These are phyloP conservation scores for Teunomyces gatunensis DNA, from an alignment of 805 yeast species.

Conservation along the genomic window DNA sequence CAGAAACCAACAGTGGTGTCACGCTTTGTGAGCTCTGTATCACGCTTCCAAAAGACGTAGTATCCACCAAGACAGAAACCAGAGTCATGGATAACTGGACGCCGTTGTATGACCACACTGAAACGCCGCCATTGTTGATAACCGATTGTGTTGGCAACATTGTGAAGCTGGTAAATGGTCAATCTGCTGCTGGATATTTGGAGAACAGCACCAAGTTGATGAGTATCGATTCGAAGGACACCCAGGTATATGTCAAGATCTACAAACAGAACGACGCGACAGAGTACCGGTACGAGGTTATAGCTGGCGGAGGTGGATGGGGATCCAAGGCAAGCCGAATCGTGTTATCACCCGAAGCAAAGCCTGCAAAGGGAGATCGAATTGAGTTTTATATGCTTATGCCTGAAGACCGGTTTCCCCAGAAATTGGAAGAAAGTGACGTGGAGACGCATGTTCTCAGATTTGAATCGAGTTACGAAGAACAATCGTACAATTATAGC, in stretches of 20 bases:
- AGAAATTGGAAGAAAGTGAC: constrained; percentile 2
- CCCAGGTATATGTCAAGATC: constrained; percentile 40
- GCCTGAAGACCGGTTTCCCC: constrained; percentile 27
- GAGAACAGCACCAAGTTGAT: constrained; percentile 44
- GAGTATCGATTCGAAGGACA: constrained; percentile 40
- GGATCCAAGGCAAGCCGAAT: constrained; percentile 64
- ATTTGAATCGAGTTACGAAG: constrained; percentile 35
- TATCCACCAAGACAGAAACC: constrained; percentile 4
- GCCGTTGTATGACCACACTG: constrained; percentile 20
- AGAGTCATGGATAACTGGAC: constrained; percentile 31
- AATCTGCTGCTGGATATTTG: constrained; percentile 57
- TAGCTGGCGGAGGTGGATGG: constrained; percentile 80
- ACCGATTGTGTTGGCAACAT: constrained; percentile 57
- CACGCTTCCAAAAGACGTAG: constrained; percentile 16
- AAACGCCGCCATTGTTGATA: constrained; percentile 32
- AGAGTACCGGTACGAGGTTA: constrained; percentile 45
- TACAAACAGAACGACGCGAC: constrained; percentile 11
- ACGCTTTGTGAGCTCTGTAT: constrained; percentile 27
- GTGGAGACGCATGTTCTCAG: neutral
- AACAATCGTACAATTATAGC: constrained; percentile 18
- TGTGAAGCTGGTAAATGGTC: constrained; percentile 51
- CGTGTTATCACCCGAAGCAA: constrained; percentile 62
- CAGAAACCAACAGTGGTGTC: constrained; percentile 23
- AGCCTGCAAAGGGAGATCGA: constrained; percentile 41
- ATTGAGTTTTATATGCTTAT: constrained; percentile 47